Percentiles rank a stretch among this genome's conserved stretches.
phyloP scores from a whole-genome alignment of 257 asterid genomes.

The Leonotis leonurus region DNA sequence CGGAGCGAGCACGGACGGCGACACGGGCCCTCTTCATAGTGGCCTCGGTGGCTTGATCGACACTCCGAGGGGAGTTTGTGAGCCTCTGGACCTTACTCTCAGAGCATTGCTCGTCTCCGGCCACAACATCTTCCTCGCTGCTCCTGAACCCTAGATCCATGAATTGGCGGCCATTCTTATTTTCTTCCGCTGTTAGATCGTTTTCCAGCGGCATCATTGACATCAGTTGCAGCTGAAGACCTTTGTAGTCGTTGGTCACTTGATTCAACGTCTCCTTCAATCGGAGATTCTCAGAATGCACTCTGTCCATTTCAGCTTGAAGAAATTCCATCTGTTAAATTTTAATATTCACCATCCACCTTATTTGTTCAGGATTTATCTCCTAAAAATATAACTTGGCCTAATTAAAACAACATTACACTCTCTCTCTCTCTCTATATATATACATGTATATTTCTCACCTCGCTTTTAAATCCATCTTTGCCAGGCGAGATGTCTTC shows the following conservation, averaged over 20 bases:
- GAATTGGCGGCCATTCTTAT: slow-evolving; percentile 50
- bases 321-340: slow-evolving; percentile 35
- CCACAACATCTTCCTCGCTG: slow-evolving; percentile 33
- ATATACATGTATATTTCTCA: slow-evolving; percentile 10
- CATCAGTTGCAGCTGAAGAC: slow-evolving; percentile 49
- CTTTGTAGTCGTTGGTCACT: slow-evolving; percentile 33
- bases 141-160: slow-evolving; percentile 69
- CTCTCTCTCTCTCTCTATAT: too few species aligned
- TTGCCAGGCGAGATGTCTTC: slow-evolving; percentile 44
- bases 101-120: slow-evolving; percentile 36
- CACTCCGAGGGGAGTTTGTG: slow-evolving; percentile 27
- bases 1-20: slow-evolving; percentile 87
- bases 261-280: slow-evolving; percentile 46
- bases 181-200: slow-evolving; percentile 24
- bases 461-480: slow-evolving; percentile 57
- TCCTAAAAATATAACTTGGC: not conserved
- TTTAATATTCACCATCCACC: not conserved
- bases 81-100: slow-evolving; percentile 45
- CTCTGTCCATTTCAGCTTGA: slow-evolving; percentile 55
- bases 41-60: slow-evolving; percentile 81
- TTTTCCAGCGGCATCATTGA: slow-evolving; percentile 43
- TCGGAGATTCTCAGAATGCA: slow-evolving; percentile 45
- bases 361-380: not conserved
- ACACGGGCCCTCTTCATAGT: slow-evolving; percentile 99
- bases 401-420: too few species aligned